Evolutionary conservation across 2,329 filamentous ascomycete species (phyloP), one percentile per base, ranked within the genome.

Genomic region (Cordyceps javanica): DNA sequence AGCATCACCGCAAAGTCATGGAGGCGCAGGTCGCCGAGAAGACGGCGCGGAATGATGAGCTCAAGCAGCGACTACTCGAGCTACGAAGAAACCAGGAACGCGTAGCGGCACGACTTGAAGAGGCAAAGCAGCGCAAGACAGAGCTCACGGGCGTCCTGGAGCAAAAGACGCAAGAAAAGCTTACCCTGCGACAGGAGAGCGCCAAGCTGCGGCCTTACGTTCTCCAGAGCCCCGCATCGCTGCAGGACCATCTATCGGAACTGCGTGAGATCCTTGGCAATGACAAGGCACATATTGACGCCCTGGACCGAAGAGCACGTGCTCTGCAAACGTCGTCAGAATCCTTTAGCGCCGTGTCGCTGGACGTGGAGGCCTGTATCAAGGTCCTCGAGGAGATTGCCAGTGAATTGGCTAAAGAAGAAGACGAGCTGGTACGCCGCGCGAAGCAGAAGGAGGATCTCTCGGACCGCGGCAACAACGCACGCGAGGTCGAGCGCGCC

Each of bases 191-290:
- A 68, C 89, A 94, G 68, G 94, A 97, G 71, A 91, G 89, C 64
- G 83, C 88, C 57, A 97, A 97, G 73, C 76, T 99, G 60, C 84
- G 90, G 57, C 94, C 94, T 13, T 99, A 99, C 70, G 91, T 94
- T 42, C 82, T 93, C 58, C 91, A 97, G 69, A 95, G 89, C 66
- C 91, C 93, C 0, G 87, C 86, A 2, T 86, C 87, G 16, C 80
- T 99, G 28, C 92, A 97, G 71, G 82, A 88, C 32, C 88, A 87
- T 45, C 77, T 99, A 57, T 83, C 88, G 3, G 91, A 97, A 62
- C 77, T 99, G 57, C 90, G 86, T 61, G 88, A 90, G 66, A 90
- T 86, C 49, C 79, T 97, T 54, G 82, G 81, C 62, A 80, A 80
- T 51, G 92, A 97, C 70, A 93, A 93, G 68, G 77, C 84, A 10